Evolutionary conservation across 2,329 filamentous ascomycete genomes (phyloP), one percentile per base, ranked within the genome.

Genomic region (Venturia carpophila): DNA sequence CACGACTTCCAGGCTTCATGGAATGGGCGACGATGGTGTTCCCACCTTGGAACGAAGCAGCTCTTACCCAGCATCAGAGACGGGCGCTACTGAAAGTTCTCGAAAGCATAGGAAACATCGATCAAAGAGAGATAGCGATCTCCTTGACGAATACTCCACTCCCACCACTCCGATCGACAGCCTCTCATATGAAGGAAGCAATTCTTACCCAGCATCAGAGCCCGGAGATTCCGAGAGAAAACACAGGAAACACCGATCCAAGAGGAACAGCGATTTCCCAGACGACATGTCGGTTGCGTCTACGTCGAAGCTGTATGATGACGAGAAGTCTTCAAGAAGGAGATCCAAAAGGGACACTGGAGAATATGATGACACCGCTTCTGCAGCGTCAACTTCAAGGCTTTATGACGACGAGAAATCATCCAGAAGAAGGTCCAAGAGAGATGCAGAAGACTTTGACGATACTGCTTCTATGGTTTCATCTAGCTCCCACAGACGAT

Each of bases 181-280:
- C 47, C 52, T 27, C 10, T n/a, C 27, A 34, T 37, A 9, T 58
- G 52, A 58, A 37, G 15, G 30, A n/a, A 58, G 52, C 30, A 58
- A 37, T n/a, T 52, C 42, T 37, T 66, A 66, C 21, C 30, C 63
- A 24, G 24, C 63, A 19, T 64, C 63, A 41, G 63, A 64, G 63
- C 45, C 56, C 43, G 64, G 56, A 24, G 64, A 65, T n/a, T 27
- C 30, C 17, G 63, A 64, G 34, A 72, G 69, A 37, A 74, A 69
- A 64, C 73, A 75, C 64, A 71, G 71, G 52, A 71, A 73, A 55
- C 74, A 75, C 65, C 73, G 74, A n/a, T 74, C 70, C 72, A 65
- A 73, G 73, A 21, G 74, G 6, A 66, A 66, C 30, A 52, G 63
- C 21, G 66, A 67, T 30, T 34, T 64, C 27, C 60, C 55, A 43